These are phyloP conservation scores for Ramaria sp. DNA, from an alignment of 768 basidiomycete species.

Conservation along the genomic window DNA sequence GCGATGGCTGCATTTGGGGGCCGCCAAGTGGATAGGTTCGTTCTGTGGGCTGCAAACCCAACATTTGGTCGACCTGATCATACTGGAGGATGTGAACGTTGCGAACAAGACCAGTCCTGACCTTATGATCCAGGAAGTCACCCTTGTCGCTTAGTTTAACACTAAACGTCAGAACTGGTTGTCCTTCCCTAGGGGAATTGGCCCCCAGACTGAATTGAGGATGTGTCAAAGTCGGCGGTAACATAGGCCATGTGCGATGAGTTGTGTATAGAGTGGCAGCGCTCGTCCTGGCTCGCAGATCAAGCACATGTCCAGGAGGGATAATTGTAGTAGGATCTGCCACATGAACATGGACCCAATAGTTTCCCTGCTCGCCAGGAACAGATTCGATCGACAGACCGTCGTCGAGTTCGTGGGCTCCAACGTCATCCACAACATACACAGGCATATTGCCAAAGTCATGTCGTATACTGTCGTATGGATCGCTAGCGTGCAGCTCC, in stretches of 20 bases:
- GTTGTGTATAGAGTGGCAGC: constrained; percentile 51
- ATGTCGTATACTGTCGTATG: constrained; percentile 60
- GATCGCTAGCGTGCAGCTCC: constrained; percentile 55
- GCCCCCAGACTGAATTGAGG: constrained; percentile 35
- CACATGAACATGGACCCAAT: constrained; percentile 86
- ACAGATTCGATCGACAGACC: constrained; percentile 77
- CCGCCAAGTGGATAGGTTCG: constrained; percentile 1
- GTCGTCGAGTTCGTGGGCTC: constrained; percentile 86
- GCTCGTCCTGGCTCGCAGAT: constrained; percentile 42
- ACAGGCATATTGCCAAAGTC: constrained; percentile 78
- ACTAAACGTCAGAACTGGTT: constrained; percentile 74
- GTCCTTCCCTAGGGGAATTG: constrained; percentile 23
- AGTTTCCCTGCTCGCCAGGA: constrained; percentile 39
- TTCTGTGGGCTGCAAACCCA: constrained; percentile 22
- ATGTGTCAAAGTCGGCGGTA: constrained; percentile 50
- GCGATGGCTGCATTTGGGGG: neutral
- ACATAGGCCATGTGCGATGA: constrained; percentile 56
- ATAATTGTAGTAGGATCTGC: constrained; percentile 84
- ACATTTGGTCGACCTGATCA: constrained; percentile 44
- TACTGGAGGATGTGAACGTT: constrained; percentile 61
- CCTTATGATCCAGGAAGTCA: constrained; percentile 54
- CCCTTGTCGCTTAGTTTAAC: constrained; percentile 50
- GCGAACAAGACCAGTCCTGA: constrained; percentile 63
- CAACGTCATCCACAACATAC: constrained; percentile 76
- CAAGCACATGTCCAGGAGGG: constrained; percentile 54